Base-by-base conservation (phyloP, 1,139 yeast genomes). In the Kluyveromyces marxianus region DNA sequence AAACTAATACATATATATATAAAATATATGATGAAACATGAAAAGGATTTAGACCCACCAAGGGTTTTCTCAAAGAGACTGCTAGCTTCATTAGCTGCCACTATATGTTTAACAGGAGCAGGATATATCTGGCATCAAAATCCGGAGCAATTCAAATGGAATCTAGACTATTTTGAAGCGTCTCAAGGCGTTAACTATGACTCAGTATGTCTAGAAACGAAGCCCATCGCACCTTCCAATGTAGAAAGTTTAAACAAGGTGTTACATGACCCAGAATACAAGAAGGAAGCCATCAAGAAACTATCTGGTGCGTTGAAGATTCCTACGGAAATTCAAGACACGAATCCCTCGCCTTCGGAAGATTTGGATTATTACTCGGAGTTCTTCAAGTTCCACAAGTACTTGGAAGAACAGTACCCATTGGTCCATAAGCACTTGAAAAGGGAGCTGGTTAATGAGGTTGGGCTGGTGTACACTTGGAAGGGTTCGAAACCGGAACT, bases 381-480 rank as follows among this genome's bases (percentile, higher is more conserved):
- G 63, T 47, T 74, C 43, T 40, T 49, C 50, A 51, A 52, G 37
- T 76, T 85, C 54, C 86, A 81, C 51, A 55, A 66, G 8, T 83
- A 74, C 57, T 69, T 86, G 51, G 68, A 70, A 45, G 50, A 65
- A 27, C 70, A 83, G 0, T 86, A 81, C 67, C 92, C 94, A 1
- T 53, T 68, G 39, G 75, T 83, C 14, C 76, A 77, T 57, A 53
- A 67, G 37, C 57, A 70, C 25, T 63, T 81, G 47, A 68, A 70
- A 44, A 68, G 80, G 31, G 80, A 79, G 42, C 71, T 68, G 34
- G 79, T 85, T 44, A 85, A 86, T 58, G 73, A 77, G 34, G 75
- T 79, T 52, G 92, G 89, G 0, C 67, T 86, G 48, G 73, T 86
- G 21, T 79, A 72, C 58, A 74, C 81, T 28, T 82, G 87, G 83